Evolutionary conservation across 257 asterid species (phyloP), one percentile per base, ranked within the genome.

Genomic region (Fraxinus americana): DNA sequence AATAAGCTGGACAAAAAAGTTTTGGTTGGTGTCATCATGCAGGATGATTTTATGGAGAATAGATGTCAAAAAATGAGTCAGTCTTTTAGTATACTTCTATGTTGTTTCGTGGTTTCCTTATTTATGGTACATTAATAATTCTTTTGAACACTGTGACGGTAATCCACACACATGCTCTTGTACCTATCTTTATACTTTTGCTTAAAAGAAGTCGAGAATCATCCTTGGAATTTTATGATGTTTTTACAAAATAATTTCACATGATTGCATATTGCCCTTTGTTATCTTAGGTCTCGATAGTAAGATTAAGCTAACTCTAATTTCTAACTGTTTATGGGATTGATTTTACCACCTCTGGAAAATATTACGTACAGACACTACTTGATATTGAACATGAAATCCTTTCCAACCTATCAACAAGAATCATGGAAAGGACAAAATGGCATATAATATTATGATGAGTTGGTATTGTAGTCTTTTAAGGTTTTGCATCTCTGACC

Each of bases 391-490:
- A 57, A 57, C 77, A 57, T 12, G 29, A 61, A 45, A n/a, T 34
- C 67, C 65, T 71, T 70, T 71, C 3, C 6, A 61, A 63, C 50
- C 48, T 32, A 34, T 57, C 54, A 54, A 52, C 32, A 78, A 39
- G 57, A 59, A 71, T 71, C 77, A 29, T 19, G 73, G 66, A 68
- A 11, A 30, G 67, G 36, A 67, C 67, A 76, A 32, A 45, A 27
- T 17, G 48, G 14, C 72, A 19, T 35, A n/a, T 14, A 30, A 27
- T 57, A 61, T 70, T 30, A 48, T 48, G 57, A 48, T 48, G n/a
- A 48, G 34, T 76, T 70, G 38, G 43, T 63, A 82, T 73, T 12
- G 1, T 12, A 48, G n/a, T 14, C n/a, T 48, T 48, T 48, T 48
- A 48, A 48, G 57, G 57, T 48, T 48, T 1, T 12, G 57, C n/a